Percentiles rank a stretch among this genome's conserved stretches.
Conservation (phyloP, 768 basidiomycete species). For the Kwoniella botswanensis region DNA sequence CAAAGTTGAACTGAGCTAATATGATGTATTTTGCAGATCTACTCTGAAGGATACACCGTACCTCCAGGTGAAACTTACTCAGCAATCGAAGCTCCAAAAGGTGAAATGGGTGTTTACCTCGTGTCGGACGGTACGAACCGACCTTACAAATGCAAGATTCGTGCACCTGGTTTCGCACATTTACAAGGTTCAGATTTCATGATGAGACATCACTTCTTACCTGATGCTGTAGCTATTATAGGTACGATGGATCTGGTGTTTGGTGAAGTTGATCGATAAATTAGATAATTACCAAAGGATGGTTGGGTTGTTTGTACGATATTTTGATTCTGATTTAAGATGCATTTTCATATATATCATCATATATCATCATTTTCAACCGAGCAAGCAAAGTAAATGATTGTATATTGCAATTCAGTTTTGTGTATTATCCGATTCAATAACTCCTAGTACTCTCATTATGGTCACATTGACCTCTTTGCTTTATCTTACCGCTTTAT, state of each 20-base stretch:
- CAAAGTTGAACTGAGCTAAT: not conserved
- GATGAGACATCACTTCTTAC: slow-evolving; percentile 72
- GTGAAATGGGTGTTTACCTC: slow-evolving; percentile 98
- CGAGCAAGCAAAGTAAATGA: not conserved
- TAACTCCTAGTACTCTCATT: too few relatives aligned
- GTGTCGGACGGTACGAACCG: slow-evolving; percentile 96
- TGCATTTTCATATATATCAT: not conserved
- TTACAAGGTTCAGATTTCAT: slow-evolving; percentile 96
- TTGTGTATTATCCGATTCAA: too few relatives aligned
- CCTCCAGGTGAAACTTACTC: slow-evolving; percentile 89
- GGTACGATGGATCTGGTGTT: slow-evolving; percentile 99
- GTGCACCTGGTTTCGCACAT: slow-evolving; percentile 95
- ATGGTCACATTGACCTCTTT: too few relatives aligned
- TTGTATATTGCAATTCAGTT: too few relatives aligned
- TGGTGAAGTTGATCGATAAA: slow-evolving; percentile 68
- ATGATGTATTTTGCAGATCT: slow-evolving; percentile 65
- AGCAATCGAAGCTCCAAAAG: slow-evolving; percentile 98
- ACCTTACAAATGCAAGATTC: slow-evolving; percentile 95
- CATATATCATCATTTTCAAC: not conserved
- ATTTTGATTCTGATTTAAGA: not conserved
- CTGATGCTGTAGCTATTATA: slow-evolving; percentile 94
- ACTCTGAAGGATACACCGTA: slow-evolving; percentile 95
- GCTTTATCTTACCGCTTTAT: too few relatives aligned
- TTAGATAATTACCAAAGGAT: not conserved
- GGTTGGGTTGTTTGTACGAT: slow-evolving; percentile 4